These are phyloP conservation scores for Fusarium longipes DNA, from an alignment of 2,329 filamentous ascomycete species.

Conservation along the genomic window DNA sequence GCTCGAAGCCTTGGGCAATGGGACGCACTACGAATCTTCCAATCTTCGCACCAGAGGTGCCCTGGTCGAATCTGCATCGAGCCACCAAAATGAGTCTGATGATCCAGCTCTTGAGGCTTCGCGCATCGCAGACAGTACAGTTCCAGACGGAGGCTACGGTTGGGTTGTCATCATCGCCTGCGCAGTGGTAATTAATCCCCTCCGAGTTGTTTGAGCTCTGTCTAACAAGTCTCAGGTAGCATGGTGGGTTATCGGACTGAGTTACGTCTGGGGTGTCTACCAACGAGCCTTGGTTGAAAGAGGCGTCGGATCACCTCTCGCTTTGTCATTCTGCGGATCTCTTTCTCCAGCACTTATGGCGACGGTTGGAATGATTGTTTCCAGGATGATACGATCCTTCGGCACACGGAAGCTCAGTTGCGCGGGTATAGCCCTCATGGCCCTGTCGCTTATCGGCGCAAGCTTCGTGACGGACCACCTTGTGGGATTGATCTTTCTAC, in stretches of 20 bases:
- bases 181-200: constrained; percentile 3
- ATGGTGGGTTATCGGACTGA: constrained; percentile 67
- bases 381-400: constrained; percentile 23
- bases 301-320: constrained; percentile 59
- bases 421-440: constrained; percentile 5
- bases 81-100: not conserved
- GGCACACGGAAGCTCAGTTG: constrained; percentile 30
- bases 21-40: constrained; percentile 8
- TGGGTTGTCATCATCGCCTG: constrained; percentile 46
- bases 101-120: constrained; percentile 42
- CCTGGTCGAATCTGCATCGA: not conserved
- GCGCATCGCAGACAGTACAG: constrained; percentile 34
- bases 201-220: not conserved
- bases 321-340: constrained; percentile 69
- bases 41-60: constrained; percentile 22
- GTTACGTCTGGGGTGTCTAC: constrained; percentile 70
- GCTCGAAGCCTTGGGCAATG: constrained; percentile 25
- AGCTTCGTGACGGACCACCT: constrained; percentile 40
- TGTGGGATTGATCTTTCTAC: constrained; percentile 46
- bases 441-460: constrained; percentile 18
- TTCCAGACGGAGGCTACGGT: constrained; percentile 47
- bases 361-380: constrained; percentile 19
- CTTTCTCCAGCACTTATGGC: constrained; percentile 47
- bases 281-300: constrained; percentile 66
- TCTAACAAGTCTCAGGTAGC: constrained; percentile 7